Evolutionary conservation across 2,329 filamentous ascomycete species (phyloP), one percentile per base, ranked within the genome.

Genomic region (Aspergillus sp.): DNA sequence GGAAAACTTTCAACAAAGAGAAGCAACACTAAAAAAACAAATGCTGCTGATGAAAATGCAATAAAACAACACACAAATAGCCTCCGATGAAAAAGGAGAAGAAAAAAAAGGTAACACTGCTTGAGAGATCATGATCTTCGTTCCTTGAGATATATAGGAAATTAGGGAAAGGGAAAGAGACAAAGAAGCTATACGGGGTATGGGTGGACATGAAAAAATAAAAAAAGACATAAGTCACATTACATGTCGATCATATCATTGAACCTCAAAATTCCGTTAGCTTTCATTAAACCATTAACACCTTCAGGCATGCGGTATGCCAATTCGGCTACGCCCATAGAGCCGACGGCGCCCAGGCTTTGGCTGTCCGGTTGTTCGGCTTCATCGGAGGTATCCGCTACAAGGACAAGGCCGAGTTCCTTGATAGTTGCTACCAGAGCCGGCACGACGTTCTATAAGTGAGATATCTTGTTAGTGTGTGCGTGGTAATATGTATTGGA

Each of bases 341-440:
- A 30, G 52, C 63, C 62, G 12, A 68, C 56, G 12, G 62, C 58
- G 22, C 64, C 50, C 24, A 69, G 47, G n/a, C 61, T 61, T 20
- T 67, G 61, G 33, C 54, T 60, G 48, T 65, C 67, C 3, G 68
- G 56, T 53, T 73, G 67, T 45, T 66, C 60, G 37, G 61, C 59
- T 61, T 88, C 85, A 57, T 86, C 83, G 5, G 90, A 91, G 64
- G 89, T 91, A 72, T 99, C 93, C 51, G 91, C 89, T 15, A 99
- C 93, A 39, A 99, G 83, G 5, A 96, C 93, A 51, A 99, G 82
- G 24, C 95, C 93, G 49, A 96, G 90, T 24, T 92, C 91, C 75
- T 98, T 98, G 77, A 99, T 93, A 2, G 93, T 91, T 65, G 96
- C 91, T 53, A 96, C 88, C 47, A 99, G 83, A 2, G 93, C 91